These are phyloP conservation scores for Radiomyces spectabilis DNA, from an alignment of 192 early-diverging fungal species.

Conservation along the genomic window DNA sequence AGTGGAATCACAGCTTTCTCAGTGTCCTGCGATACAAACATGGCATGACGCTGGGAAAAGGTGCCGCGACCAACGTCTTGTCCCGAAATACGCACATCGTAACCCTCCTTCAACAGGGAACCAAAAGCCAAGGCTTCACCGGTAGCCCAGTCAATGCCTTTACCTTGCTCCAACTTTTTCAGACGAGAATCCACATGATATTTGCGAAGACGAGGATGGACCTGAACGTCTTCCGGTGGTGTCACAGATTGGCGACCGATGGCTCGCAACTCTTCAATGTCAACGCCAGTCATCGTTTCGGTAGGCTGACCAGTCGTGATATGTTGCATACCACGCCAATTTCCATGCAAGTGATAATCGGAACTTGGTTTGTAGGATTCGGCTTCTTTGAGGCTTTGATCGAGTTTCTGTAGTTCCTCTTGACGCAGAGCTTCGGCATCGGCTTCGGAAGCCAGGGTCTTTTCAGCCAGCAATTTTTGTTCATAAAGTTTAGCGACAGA, in stretches of 20 bases:
- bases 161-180: conserved; percentile 59
- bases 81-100: conserved; percentile 88
- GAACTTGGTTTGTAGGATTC: conserved; percentile 52
- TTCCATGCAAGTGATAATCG: conserved; percentile 55
- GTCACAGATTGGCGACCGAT: conserved; percentile 79
- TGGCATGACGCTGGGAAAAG: conserved; percentile 94
- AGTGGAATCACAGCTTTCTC: conserved; percentile 83
- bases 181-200: conserved; percentile 86
- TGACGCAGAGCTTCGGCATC: conserved; percentile 50
- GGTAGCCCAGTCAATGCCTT: conserved; percentile 88
- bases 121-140: conserved; percentile 91
- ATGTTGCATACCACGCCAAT: conserved; percentile 74
- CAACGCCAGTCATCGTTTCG: conserved; percentile 47
- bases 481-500: conserved; percentile 86
- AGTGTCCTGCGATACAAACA: conserved; percentile 90
- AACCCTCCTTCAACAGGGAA: conserved; percentile 73
- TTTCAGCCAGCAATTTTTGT: conserved; percentile 57
- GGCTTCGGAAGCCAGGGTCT: conserved; percentile 25
- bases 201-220: conserved; percentile 82
- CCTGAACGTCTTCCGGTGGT: conserved; percentile 54
- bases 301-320: conserved; percentile 24
- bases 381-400: conserved; percentile 49
- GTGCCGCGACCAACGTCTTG: conserved; percentile 98
- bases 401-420: conserved; percentile 52
- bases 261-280: conserved; percentile 46